Base-by-base conservation (phyloP, 192 early-diverging fungal species). In the Linnemannia elongata region DNA sequence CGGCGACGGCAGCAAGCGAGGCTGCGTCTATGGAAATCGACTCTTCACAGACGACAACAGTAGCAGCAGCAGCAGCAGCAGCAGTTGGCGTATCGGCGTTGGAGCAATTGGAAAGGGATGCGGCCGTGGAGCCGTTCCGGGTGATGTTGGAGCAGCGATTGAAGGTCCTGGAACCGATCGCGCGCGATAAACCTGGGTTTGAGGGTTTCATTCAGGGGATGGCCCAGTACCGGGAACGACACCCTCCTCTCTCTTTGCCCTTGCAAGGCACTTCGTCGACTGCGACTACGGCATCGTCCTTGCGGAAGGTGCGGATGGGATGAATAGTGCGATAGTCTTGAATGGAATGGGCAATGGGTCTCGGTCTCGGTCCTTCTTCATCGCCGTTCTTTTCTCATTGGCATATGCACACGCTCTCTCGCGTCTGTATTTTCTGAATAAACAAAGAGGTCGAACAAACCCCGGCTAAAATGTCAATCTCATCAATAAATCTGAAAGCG, bases 201-300 rank as follows among this genome's bases (percentile, higher is more conserved):
- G 79, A 87, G 27, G 85, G 85, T 0, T 87, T 87, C 75, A 72
- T 75, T 9, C 85, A 87, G 42, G 85, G 85, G 1, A 80, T 87
- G 57, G 30, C 10, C 8, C 76, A 78, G 33, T 87, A 87, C n/a
- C 35, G 72, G 35, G 42, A 87, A 41, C 71, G 49, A 36, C 80
- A 82, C 74, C 80, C 73, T 45, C 66, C 74, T 20, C 36, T 82
- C 13, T 42, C 76, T 9, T 71, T 77, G 33, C 82, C 82, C 8
- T 39, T 82, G n/a, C 42, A 76, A 33, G 60, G 30, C n/a, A 66
- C 60, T 33, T 9, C 60, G 4, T 66, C 60, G 5, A 33, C 60
- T 15, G 4, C 60, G 24, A 27, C 55, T 1, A 66, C 60, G 27
- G 6, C 55, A 2, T 12, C 30, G 27, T 27, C 55, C 10, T 33